These are phyloP conservation scores for Didymella pomorum DNA, from an alignment of 2,329 filamentous ascomycete genomes.

Conservation along the genomic window DNA sequence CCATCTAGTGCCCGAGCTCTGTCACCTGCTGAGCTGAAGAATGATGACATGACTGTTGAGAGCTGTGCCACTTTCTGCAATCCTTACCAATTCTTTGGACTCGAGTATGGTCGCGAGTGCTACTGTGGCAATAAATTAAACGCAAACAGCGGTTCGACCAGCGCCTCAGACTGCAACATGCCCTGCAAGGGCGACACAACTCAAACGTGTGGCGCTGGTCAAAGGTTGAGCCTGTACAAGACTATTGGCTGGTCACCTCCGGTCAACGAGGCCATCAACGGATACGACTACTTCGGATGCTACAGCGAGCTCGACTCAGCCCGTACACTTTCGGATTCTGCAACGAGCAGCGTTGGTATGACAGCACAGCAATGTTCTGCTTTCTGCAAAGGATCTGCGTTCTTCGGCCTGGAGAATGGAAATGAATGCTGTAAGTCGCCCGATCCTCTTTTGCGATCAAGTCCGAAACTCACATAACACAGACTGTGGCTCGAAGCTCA, in stretches of 20 bases:
- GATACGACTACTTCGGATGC: conserved; percentile 49
- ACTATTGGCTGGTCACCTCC: conserved; percentile 46
- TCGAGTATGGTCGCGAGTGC: conserved; percentile 33
- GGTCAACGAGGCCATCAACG: conserved; percentile 28
- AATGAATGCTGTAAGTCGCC: conserved; percentile 28
- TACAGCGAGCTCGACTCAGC: conserved; percentile 48
- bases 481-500: conserved; percentile 34
- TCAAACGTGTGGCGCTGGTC: conserved; percentile 30
- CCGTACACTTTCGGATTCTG: conserved; percentile 44
- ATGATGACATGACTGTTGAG: conserved; percentile 32
- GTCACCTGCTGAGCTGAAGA: conserved; percentile 17
- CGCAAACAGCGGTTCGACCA: conserved; percentile 19
- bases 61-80: conserved; percentile 34
- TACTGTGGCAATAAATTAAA: conserved; percentile 33
- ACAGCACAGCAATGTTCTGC: conserved; percentile 48
- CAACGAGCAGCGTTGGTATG: conserved; percentile 43
- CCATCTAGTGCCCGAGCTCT: conserved; percentile 25
- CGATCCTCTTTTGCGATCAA: neutral
- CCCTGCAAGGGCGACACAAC: conserved; percentile 29
- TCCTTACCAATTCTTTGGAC: conserved; percentile 33
- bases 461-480: neutral
- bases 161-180: conserved; percentile 34
- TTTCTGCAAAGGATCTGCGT: conserved; percentile 38
- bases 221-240: conserved; percentile 45
- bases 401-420: conserved; percentile 50